Evolutionary conservation across 768 basidiomycete genomes (phyloP), one percentile per base, ranked within the genome.

Genomic region (Tremella yokohamensis): DNA sequence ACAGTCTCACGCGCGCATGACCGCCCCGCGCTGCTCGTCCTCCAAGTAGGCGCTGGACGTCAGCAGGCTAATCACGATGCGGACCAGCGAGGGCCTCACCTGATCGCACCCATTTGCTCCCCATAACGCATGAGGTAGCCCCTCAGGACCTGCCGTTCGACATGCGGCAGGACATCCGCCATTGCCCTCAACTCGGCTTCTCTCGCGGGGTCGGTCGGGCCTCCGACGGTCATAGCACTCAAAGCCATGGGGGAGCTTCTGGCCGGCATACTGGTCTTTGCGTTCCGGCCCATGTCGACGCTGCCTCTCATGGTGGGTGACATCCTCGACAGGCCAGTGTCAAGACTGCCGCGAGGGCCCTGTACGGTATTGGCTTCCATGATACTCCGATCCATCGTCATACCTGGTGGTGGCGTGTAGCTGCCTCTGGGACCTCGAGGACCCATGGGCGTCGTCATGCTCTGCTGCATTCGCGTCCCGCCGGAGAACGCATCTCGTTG

Each of bases 91-190:
- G 4, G 15, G 7, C 68, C 72, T 56, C 47, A 73, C 72, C 69
- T 63, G 7, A 73, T 73, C 8, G 72, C 72, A 24, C 44, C 38
- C 72, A 73, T 73, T 39, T 62, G 65, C 29, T 70, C 69, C 12
- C 69, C 69, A 62, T 70, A 63, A 40, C 60, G 60, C 15, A 16
- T 47, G 7, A 70, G 45, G 60, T 73, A 73, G n/a, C 18, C 48
- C 49, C 69, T 61, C 50, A 73, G 39, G 4, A 66, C 63, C 15
- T 49, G 52, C 39, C 49, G 54, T 16, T 69, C 66, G 19, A 63
- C 72, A 63, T 70, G 64, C 3, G 72, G 72, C 39, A 73, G 54
- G 3, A 73, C 60, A 48, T 73, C 72, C 15, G 51, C 50, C 69
- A 73, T 73, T 18, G 44, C 12, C 19, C 62, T 65, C 18, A 73